Base-by-base conservation (phyloP, 2,329 filamentous ascomycete genomes). In the Ceratocystis albifundus region DNA sequence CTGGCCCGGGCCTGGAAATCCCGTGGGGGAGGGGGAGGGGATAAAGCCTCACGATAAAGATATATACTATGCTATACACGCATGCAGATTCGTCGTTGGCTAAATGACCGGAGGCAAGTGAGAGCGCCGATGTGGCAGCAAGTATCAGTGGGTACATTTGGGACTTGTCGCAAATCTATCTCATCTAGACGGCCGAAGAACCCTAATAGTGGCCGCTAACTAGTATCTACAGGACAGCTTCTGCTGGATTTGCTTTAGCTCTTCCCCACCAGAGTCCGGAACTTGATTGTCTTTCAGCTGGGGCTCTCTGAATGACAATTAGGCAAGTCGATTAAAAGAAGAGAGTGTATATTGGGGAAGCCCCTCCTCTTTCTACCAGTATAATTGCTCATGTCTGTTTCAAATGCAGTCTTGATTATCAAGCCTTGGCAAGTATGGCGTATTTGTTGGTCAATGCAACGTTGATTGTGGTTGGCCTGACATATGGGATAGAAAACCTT, bases 401-500 rank as follows among this genome's bases (percentile, higher is more conserved):
- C 15, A 15, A 15, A 62, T 62, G 20, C 17, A 28, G n/a, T 45
- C 44, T 44, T n/a, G 20, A 62, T 62, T n/a, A 45, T 41, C 41
- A 62, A 15, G 28, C 12, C 61, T 62, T 62, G 61, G 61, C 61
- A 48, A 45, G 32, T 28, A 62, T 62, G 61, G 32, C 25, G 36
- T 62, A 12, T 15, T 36, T 17, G n/a, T 17, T 62, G 20, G 30
- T 45, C 17, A 17, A 50, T 12, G 46, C 22, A 22, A 50, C 17
- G 4, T 50, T n/a, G 46, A 50, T 50, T n/a, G 6, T 50, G 17
- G 46, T n/a, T 22, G 46, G 46, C 7, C 46, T 22, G 22, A 50
- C n/a, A 50, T 50, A 41, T 41, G 36, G 36, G 36, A 41, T 41
- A 41, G 2, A 41, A 41, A 41, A 41, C 36, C 36, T 41, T 41